Evolutionary conservation across 805 yeast genomes (phyloP).

Genomic region (Candida michaelii): DNA sequence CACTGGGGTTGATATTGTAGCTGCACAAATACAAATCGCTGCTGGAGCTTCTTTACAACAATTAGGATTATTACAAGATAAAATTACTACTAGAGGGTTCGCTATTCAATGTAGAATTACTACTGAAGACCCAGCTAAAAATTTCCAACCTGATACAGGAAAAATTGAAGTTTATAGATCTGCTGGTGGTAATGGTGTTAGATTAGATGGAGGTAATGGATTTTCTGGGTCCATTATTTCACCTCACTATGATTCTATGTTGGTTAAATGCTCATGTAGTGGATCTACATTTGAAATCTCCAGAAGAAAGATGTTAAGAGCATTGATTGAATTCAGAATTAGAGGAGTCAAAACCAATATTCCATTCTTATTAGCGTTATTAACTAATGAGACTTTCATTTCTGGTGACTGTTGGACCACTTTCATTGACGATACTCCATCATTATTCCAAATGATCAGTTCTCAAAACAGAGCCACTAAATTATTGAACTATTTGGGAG

Average conservation of each 20-base stretch:
- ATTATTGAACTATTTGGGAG: constrained; percentile 86
- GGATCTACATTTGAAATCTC: constrained; percentile 97
- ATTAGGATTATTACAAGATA: constrained; percentile 89
- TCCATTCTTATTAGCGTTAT: constrained; percentile 87
- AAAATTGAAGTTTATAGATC: constrained; percentile 97
- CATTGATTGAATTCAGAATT: constrained; percentile 95
- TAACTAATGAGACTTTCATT: constrained; percentile 87
- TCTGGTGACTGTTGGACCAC: constrained; percentile 95
- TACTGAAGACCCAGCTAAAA: constrained; percentile 95
- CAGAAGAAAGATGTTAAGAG: constrained; percentile 95
- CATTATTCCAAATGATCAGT: constrained; percentile 87
- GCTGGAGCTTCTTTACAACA: constrained; percentile 95
- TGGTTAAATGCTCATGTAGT: constrained; percentile 96
- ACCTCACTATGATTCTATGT: constrained; percentile 97
- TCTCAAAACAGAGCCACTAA: constrained; percentile 98
- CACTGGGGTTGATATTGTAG: constrained; percentile 96
- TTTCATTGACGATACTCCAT: constrained; percentile 96
- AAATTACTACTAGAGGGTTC: constrained; percentile 93
- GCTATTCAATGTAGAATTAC: constrained; percentile 99
- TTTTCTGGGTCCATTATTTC: constrained; percentile 95
- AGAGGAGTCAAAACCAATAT: constrained; percentile 99
- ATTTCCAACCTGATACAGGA: constrained; percentile 98
- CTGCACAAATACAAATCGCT: constrained; percentile 98
- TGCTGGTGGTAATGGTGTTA: constrained; percentile 98
- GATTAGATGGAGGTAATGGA: constrained; percentile 98